phyloP scores from a whole-genome alignment of 139 green algal genomes.

The Picocystis salinarum region DNA sequence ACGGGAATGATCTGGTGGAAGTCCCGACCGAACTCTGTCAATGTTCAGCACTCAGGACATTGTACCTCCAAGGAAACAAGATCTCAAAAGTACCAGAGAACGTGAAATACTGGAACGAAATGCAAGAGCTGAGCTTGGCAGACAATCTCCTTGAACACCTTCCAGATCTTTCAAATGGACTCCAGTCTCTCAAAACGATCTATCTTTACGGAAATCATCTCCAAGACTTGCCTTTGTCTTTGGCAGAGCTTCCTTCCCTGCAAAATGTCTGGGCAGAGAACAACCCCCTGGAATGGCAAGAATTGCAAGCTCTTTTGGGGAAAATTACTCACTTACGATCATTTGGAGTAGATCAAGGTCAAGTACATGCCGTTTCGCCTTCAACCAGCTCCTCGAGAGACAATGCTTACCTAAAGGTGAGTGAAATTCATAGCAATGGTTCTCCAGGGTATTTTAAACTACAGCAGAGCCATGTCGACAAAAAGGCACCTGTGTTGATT shows the following conservation, averaged over 20 bases:
- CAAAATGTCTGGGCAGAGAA: constrained; percentile 46
- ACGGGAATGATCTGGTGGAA: constrained; percentile 32
- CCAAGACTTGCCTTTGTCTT: constrained; percentile 3
- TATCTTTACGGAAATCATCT: constrained; percentile 16
- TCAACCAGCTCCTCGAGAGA: too few species aligned
- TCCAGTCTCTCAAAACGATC: constrained; percentile 12
- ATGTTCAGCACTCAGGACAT: not conserved
- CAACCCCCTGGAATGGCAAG: constrained; percentile 31
- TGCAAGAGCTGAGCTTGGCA: constrained; percentile 24
- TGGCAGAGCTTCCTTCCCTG: constrained; percentile 12
- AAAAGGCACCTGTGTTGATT: constrained; percentile 33
- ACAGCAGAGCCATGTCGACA: constrained; percentile 15
- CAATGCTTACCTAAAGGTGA: constrained; percentile 8
- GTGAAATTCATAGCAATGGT: constrained; percentile 4
- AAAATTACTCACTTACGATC: too few species aligned
- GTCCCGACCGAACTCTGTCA: constrained; percentile 18
- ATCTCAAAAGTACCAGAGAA: constrained; percentile 24
- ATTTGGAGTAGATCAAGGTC: too few species aligned
- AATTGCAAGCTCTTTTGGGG: constrained; percentile 14
- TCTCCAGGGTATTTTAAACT: constrained; percentile 65
- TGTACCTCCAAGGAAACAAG: constrained; percentile 43
- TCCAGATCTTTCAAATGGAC: not conserved
- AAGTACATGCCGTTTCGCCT: too few species aligned
- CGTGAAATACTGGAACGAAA: constrained; percentile 8
- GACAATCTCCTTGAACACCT: constrained; percentile 22